Conservation (phyloP, 768 basidiomycete species). For the Lanmaoa pseudosensibilis region DNA sequence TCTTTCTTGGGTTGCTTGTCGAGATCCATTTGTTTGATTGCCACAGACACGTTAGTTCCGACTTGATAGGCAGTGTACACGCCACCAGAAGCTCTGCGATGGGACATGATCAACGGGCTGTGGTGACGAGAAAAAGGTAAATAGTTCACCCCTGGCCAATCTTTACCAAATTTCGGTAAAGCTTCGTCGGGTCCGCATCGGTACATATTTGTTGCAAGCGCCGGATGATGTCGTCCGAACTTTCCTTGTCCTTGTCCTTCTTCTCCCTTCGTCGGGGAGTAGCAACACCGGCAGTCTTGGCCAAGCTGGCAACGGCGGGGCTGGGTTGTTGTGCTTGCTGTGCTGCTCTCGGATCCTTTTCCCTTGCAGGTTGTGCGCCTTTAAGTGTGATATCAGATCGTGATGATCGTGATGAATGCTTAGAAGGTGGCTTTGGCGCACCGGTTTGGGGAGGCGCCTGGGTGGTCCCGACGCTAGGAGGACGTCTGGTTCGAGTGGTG, state of each 20-base stretch:
- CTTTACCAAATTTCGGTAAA: conserved; percentile 92
- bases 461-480: conserved; percentile 39
- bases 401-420: conserved; percentile 58
- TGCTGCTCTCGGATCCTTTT: conserved; percentile 36
- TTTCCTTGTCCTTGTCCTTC: conserved; percentile 74
- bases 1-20: conserved; percentile 99
- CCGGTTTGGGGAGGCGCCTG: conserved; percentile 31
- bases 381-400: conserved; percentile 58
- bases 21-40: conserved; percentile 99
- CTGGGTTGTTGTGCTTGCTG: conserved; percentile 51
- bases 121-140: background rate
- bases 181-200: conserved; percentile 92
- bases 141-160: conserved; percentile 91
- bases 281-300: conserved; percentile 68
- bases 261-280: conserved; percentile 87
- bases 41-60: conserved; percentile 89
- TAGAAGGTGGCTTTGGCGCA: conserved; percentile 39
- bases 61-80: conserved; percentile 99
- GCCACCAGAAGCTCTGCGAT: conserved; percentile 84
- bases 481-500: conserved; percentile 62
- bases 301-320: conserved; percentile 62
- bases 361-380: conserved; percentile 34
- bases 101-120: conserved; percentile 5
- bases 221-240: conserved; percentile 87
- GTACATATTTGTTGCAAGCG: conserved; percentile 94